Evolutionary conservation across 1,284 basidiomycete species (phyloP).

Genomic region (Tylopilus orsonianus): DNA sequence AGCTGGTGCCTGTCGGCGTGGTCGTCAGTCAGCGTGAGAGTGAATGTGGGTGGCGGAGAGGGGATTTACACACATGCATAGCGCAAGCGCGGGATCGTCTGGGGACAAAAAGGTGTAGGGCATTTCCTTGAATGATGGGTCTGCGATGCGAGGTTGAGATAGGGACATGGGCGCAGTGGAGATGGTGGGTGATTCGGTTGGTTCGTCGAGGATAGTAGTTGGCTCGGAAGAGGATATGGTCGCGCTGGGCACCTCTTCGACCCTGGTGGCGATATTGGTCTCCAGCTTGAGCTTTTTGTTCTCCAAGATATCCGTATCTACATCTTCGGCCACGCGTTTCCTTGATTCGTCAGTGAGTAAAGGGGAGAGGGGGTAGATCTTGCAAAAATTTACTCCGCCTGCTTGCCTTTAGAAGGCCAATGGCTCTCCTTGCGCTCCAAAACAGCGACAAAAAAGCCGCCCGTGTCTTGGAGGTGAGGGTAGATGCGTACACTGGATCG

Average conservation of each 20-base stretch:
- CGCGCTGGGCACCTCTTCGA: constrained; percentile 7
- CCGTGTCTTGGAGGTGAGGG: constrained; percentile 95
- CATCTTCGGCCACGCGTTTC: constrained; percentile 49
- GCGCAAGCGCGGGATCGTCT: constrained; percentile 67
- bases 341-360: constrained; percentile 14
- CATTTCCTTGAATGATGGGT: constrained; percentile 80
- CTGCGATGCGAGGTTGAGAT: constrained; percentile 33
- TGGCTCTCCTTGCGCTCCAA: constrained; percentile 54
- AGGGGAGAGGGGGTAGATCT: background rate
- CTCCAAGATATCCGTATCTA: constrained; percentile 37
- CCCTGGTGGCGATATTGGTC: constrained; percentile 16
- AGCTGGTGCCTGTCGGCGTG: constrained; percentile 61
- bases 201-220: constrained; percentile 5
- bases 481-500: constrained; percentile 77
- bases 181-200: background rate
- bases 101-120: constrained; percentile 82
- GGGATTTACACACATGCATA: constrained; percentile 62
- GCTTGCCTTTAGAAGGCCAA: constrained; percentile 13
- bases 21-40: background rate
- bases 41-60: background rate
- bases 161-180: background rate
- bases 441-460: constrained; percentile 96
- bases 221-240: constrained; percentile 18
- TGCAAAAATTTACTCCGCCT: constrained; percentile 23
- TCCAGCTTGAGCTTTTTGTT: constrained; percentile 50